A percentile compares a stretch with the other conserved stretches of the same genome.
Conservation (phyloP, 2,329 filamentous ascomycete genomes). For the Orbilia javanica region DNA sequence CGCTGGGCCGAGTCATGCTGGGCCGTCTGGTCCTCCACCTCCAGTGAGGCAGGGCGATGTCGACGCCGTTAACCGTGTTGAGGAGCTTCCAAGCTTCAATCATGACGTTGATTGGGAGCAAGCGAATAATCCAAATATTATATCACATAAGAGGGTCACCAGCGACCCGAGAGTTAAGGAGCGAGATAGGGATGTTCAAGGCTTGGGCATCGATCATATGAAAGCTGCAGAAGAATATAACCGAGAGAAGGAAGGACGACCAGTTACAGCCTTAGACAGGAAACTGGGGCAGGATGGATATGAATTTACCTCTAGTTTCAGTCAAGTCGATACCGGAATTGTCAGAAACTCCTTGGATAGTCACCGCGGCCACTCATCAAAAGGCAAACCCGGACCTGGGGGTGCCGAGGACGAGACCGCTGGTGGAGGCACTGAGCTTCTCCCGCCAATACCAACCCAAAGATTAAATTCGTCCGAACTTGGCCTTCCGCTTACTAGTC, state of each 20-base stretch:
- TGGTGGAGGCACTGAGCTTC: slow-evolving; percentile 66
- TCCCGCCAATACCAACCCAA: slow-evolving; percentile 69
- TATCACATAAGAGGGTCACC: slow-evolving; percentile 70
- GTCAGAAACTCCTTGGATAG: slow-evolving; percentile 18
- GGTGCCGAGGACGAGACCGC: slow-evolving; percentile 63
- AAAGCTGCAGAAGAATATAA: slow-evolving; percentile 65
- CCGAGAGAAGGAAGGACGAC: slow-evolving; percentile 29
- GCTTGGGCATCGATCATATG: slow-evolving; percentile 82
- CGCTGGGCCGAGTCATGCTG: slow-evolving; percentile 14
- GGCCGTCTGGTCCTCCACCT: slow-evolving; percentile 15
- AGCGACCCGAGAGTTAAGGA: slow-evolving; percentile 72
- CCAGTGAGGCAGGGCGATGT: slow-evolving; percentile 66
- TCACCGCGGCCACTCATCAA: neutral
- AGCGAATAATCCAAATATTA: slow-evolving; percentile 71
- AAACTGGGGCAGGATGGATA: slow-evolving; percentile 50
- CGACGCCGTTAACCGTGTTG: slow-evolving; percentile 71
- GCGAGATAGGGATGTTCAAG: slow-evolving; percentile 79
- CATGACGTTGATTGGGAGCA: slow-evolving; percentile 77
- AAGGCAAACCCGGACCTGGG: slow-evolving; percentile 11
- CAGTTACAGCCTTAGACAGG: slow-evolving; percentile 44
- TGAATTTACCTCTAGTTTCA: slow-evolving; percentile 52
- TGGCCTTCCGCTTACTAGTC: slow-evolving; percentile 76
- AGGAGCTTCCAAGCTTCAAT: slow-evolving; percentile 77
- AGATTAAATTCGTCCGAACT: slow-evolving; percentile 76
- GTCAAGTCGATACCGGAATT: slow-evolving; percentile 55